Percentiles rank a stretch among this genome's conserved stretches.
Conservation (phyloP, 2,329 filamentous ascomycete species). For the Exophiala calicioides region DNA sequence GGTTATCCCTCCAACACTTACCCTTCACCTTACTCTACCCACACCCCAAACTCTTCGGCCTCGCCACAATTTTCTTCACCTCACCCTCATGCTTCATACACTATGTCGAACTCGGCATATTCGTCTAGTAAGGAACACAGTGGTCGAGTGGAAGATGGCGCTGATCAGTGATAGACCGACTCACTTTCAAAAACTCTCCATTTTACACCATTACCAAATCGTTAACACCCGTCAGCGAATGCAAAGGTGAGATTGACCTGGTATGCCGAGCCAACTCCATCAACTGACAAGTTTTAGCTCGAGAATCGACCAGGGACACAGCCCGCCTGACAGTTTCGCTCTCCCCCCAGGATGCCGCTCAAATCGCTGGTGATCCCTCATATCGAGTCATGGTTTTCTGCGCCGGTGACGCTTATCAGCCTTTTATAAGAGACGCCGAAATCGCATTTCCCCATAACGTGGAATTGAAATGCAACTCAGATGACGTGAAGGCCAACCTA, state of each 20-base stretch:
- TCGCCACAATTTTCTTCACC: conserved; percentile 29
- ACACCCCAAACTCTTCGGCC: conserved; percentile 28
- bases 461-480: conserved; percentile 85
- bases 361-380: conserved; percentile 61
- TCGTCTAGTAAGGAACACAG: conserved; percentile 17
- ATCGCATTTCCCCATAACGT: conserved; percentile 90
- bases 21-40: conserved; percentile 27
- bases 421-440: conserved; percentile 60
- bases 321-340: conserved; percentile 61
- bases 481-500: conserved; percentile 88
- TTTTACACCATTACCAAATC: conserved; percentile 74
- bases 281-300: conserved; percentile 45
- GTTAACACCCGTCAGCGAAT: conserved; percentile 65
- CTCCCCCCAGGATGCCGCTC: conserved; percentile 55
- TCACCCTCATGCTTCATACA: conserved; percentile 17
- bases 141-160: not conserved
- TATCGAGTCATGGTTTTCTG: conserved; percentile 82
- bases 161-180: conserved; percentile 39
- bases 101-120: conserved; percentile 15
- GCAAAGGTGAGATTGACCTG: conserved; percentile 64
- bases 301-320: conserved; percentile 61
- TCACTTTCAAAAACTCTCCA: conserved; percentile 73
- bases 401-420: conserved; percentile 60
- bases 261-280: conserved; percentile 20
- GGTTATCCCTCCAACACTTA: conserved; percentile 21